A percentile compares a stretch with the other conserved stretches of the same genome.
Conservation (phyloP, 345 rosid genomes). For the Heritiera fomes region DNA sequence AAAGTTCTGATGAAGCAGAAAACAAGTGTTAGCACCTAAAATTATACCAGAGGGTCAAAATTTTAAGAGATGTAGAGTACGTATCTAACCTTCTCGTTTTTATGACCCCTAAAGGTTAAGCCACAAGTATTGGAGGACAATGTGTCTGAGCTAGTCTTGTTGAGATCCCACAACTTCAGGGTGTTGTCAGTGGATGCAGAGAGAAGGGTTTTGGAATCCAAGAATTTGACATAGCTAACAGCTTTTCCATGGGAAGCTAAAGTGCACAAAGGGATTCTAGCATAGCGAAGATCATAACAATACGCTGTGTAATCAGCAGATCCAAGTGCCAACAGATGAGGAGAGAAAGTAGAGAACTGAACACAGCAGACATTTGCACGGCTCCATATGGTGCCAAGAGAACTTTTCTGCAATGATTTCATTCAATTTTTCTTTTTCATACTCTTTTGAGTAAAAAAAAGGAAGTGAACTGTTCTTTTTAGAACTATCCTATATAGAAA, state of each 20-base stretch:
- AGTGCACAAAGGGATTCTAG: slow-evolving; percentile 68
- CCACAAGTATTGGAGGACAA: slow-evolving; percentile 54
- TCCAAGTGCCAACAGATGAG: slow-evolving; percentile 77
- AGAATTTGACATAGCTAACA: slow-evolving; percentile 85
- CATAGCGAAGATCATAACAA: slow-evolving; percentile 79
- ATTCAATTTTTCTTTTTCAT: slow-evolving; percentile 4
- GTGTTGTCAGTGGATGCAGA: slow-evolving; percentile 95
- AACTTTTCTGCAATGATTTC: slow-evolving; percentile 58
- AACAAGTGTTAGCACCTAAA: slow-evolving; percentile 22
- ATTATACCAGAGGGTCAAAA: slow-evolving; percentile 6
- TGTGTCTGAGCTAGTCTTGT: slow-evolving; percentile 52
- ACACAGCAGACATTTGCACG: slow-evolving; percentile 86
- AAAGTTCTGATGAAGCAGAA: slow-evolving; percentile 65
- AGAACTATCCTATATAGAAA: neutral
- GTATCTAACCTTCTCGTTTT: slow-evolving; percentile 76
- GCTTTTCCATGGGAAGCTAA: slow-evolving; percentile 80
- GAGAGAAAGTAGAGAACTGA: slow-evolving; percentile 70
- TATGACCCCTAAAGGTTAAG: slow-evolving; percentile 74
- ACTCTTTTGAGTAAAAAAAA: neutral
- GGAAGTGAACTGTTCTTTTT: neutral
- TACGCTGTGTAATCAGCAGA: slow-evolving; percentile 79
- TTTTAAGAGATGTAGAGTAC: slow-evolving; percentile 14
- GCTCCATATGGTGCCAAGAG: slow-evolving; percentile 63
- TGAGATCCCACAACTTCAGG: slow-evolving; percentile 84
- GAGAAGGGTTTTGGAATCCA: slow-evolving; percentile 76